Evolutionary conservation across 495 filamentous ascomycete genomes (phyloP).

Genomic region (Melanomma pulvis-pyrius): DNA sequence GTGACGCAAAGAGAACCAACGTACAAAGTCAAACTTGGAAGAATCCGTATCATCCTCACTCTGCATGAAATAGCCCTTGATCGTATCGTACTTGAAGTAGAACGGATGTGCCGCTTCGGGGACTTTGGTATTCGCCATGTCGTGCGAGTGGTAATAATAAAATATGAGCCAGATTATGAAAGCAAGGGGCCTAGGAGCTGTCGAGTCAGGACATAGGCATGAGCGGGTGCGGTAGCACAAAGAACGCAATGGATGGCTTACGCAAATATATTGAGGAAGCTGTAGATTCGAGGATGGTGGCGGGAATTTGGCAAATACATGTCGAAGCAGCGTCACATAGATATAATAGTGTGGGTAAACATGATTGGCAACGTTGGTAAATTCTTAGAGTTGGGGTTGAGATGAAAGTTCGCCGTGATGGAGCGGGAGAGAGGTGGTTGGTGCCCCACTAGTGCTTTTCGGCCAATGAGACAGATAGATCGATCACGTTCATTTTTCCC

Average conservation of each 20-base stretch:
- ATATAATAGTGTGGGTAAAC: too few species aligned
- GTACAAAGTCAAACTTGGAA: conserved; percentile 37
- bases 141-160: background rate
- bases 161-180: background rate
- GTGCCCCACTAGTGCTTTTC: too few species aligned
- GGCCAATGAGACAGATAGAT: too few species aligned
- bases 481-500: too few species aligned
- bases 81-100: conserved; percentile 27
- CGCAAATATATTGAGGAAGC: background rate
- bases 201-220: background rate
- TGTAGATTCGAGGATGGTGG: background rate
- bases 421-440: too few species aligned
- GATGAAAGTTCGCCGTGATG: too few species aligned
- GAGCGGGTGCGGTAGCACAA: background rate
- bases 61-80: conserved; percentile 41
- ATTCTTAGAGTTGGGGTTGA: too few species aligned
- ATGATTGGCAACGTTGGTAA: too few species aligned
- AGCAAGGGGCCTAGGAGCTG: background rate
- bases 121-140: background rate
- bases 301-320: background rate
- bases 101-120: background rate
- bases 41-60: conserved; percentile 32
- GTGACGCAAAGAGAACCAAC: too few species aligned
- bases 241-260: background rate
- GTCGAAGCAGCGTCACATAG: too few species aligned